Percentiles rank a stretch among this genome's conserved stretches.
These are phyloP conservation scores for Argentina anserina DNA, from an alignment of 306 rosid species.

Conservation along the genomic window DNA sequence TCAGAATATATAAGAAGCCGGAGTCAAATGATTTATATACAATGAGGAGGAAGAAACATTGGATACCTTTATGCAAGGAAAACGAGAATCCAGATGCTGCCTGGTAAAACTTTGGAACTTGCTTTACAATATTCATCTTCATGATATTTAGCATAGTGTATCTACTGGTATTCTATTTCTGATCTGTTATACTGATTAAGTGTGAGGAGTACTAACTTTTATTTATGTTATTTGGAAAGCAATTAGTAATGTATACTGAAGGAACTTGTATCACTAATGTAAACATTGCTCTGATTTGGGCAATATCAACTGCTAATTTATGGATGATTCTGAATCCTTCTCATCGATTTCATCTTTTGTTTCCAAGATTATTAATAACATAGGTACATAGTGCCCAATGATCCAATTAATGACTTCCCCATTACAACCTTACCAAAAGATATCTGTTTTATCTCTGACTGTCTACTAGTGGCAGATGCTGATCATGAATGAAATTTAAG, in stretches of 20 bases:
- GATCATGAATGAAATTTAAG: background rate
- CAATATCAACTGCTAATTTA: background rate
- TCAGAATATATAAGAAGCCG: constrained; percentile 89
- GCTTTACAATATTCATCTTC: constrained; percentile 21
- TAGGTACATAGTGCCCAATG: background rate
- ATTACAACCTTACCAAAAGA: background rate
- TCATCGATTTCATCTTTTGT: background rate
- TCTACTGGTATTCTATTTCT: background rate
- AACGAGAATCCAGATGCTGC: constrained; percentile 90
- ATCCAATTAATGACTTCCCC: background rate
- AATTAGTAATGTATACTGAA: background rate
- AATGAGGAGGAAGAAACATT: constrained; percentile 78
- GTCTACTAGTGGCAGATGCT: background rate
- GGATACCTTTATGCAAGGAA: constrained; percentile 76
- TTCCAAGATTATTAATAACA: background rate
- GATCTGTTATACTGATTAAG: background rate
- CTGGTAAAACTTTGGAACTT: constrained; percentile 52
- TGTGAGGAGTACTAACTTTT: background rate
- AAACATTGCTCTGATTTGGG: background rate
- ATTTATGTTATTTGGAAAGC: background rate
- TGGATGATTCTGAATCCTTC: background rate
- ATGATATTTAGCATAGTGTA: background rate
- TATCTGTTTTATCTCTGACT: background rate
- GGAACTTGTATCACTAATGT: background rate
- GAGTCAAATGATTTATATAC: constrained; percentile 74